Evolutionary conservation across 768 basidiomycete genomes (phyloP).

Genomic region (Botryobasidium botryosum): DNA sequence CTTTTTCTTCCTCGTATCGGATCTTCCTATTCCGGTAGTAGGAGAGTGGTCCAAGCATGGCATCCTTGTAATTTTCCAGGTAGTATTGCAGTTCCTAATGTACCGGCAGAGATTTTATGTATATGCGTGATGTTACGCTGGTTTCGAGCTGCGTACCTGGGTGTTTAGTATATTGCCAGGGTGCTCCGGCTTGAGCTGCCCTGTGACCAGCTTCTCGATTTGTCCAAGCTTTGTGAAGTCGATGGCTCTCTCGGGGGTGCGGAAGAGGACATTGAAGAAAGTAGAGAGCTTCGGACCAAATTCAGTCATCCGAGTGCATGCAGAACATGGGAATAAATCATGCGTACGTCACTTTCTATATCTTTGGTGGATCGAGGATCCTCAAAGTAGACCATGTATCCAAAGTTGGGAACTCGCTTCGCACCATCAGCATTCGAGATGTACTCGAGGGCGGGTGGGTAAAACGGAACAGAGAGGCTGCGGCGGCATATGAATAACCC

Average conservation of each 20-base stretch:
- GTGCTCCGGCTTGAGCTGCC: not conserved
- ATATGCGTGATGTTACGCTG: not conserved
- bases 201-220: slow-evolving; percentile 1
- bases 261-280: slow-evolving; percentile 7
- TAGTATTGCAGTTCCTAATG: slow-evolving; percentile 41
- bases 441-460: slow-evolving; percentile 36
- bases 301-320: not conserved
- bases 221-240: not conserved
- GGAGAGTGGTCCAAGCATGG: slow-evolving; percentile 56
- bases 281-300: not conserved
- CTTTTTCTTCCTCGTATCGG: slow-evolving; percentile 48
- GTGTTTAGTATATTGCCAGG: not conserved
- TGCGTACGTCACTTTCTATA: slow-evolving; percentile 39
- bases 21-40: slow-evolving; percentile 50
- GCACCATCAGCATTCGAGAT: slow-evolving; percentile 35
- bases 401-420: slow-evolving; percentile 35
- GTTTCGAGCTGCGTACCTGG: not conserved
- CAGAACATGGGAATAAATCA: no score
- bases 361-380: slow-evolving; percentile 32
- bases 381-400: slow-evolving; percentile 55
- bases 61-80: slow-evolving; percentile 27
- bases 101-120: not conserved
- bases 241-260: not conserved
- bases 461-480: slow-evolving; percentile 52
- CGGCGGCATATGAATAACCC: not conserved